Base-by-base conservation (phyloP, 176 grass and related monocot species). In the Oryza nivara region DNA sequence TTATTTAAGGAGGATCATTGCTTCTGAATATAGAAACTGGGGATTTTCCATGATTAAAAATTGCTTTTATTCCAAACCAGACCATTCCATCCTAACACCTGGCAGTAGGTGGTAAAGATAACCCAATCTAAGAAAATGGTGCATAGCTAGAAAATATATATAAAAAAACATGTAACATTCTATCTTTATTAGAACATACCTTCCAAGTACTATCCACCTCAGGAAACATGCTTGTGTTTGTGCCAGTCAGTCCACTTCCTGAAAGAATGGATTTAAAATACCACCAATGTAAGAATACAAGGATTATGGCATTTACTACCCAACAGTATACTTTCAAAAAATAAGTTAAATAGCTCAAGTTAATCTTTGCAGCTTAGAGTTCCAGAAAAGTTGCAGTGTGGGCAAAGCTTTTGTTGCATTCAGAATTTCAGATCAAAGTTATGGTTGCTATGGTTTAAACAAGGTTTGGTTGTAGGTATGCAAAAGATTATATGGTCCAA, bases 161-260 rank as follows among this genome's bases (percentile, higher is more conserved):
- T 36, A 22, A 78, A 48, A 35, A 3, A 72, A 66, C 7, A 41
- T 8, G 82, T 13, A 73, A 13, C n/a, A 77, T 14, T 16, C 22
- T 44, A 77, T 6, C 52, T 30, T 60, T 72, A 60, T 66, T 2
- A 51, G 68, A 65, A 63, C 5, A 80, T 95, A 98, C 96, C 88
- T 98, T 95, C 93, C 96, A 98, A 56, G 83, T 90, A 82, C 93
- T 98, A 77, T 93, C 89, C 41, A 95, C 96, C 19, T 93, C 90
- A 79, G 96, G 96, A 81, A 98, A 98, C 83, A 98, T 95, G 67
- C 11, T 89, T 68, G 84, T 52, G 52, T 83, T 91, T 61, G 78
- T 78, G 75, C 90, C 96, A 80, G 82, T 22, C 56, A 81, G 74
- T 83, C 83, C 83, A 85, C 28, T 75, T n/a, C 96, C 96, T 98